phyloP scores from a whole-genome alignment of 371 early-diverging fungal genomes.

The Circinella umbellata region DNA sequence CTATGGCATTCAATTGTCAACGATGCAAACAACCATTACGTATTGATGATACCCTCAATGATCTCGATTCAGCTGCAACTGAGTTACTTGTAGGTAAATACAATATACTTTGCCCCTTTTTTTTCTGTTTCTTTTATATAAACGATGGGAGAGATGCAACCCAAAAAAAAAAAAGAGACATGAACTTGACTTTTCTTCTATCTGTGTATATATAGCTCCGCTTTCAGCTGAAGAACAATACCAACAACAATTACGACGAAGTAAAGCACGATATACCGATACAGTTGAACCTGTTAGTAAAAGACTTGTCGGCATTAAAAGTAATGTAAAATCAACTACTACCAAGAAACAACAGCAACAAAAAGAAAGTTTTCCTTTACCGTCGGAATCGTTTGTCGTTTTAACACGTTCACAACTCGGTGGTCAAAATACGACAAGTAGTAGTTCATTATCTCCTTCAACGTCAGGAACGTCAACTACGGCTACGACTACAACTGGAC shows the following conservation, averaged over 20 bases:
- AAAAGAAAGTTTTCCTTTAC: constrained; percentile 34
- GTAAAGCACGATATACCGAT: constrained; percentile 2
- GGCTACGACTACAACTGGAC: not conserved
- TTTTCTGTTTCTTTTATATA: not conserved
- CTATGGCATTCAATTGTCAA: constrained; percentile 44
- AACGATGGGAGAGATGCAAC: not conserved
- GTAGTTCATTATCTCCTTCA: not conserved
- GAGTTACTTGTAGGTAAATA: constrained; percentile 44
- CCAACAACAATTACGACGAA: constrained; percentile 11
- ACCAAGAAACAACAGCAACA: constrained; percentile 16
- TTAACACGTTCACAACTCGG: constrained; percentile 48
- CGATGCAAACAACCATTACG: constrained; percentile 62
- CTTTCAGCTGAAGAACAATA: constrained; percentile 25
- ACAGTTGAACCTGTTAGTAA: not conserved
- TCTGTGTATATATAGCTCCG: constrained; percentile 15
- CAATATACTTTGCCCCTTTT: not conserved
- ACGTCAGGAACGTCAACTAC: not conserved
- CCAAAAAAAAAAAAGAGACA: no score
- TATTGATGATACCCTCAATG: constrained; percentile 63
- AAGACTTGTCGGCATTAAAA: constrained; percentile 2
- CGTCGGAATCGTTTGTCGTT: constrained; percentile 64
- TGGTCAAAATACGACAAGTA: not conserved
- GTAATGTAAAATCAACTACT: constrained; percentile 12
- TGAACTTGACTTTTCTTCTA: not conserved
- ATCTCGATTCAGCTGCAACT: constrained; percentile 55